These are phyloP conservation scores for Plasmodium gonderi DNA, from an alignment of 169 alveolate species.

Conservation along the genomic window DNA sequence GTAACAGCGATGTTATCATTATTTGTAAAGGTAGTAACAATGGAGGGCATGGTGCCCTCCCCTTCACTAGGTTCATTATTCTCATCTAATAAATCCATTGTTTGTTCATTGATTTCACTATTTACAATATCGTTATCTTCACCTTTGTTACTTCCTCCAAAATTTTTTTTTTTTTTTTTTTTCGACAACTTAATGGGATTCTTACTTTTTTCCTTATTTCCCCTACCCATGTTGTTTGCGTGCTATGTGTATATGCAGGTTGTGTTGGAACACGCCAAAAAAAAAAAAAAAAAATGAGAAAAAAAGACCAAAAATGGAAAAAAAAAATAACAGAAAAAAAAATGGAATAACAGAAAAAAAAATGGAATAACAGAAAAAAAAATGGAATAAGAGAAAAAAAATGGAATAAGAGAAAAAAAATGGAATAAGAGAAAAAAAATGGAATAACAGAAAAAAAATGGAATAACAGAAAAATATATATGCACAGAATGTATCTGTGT, in stretches of 20 bases:
- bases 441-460: too few species aligned
- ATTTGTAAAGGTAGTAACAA: neutral
- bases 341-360: too few species aligned
- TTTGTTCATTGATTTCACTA: constrained; percentile 27
- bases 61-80: neutral
- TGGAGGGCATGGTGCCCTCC: neutral
- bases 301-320: too few species aligned
- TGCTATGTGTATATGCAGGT: neutral
- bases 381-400: too few species aligned
- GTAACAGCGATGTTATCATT: too few species aligned
- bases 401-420: too few species aligned
- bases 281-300: too few species aligned
- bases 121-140: constrained; percentile 20
- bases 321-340: too few species aligned
- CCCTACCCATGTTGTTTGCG: constrained; percentile 5
- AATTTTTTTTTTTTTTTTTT: constrained; percentile 41
- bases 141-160: constrained; percentile 13
- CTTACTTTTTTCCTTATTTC: constrained; percentile 29
- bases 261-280: too few species aligned
- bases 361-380: too few species aligned
- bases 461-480: too few species aligned
- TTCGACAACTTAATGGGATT: constrained; percentile 11
- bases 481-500: neutral
- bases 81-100: neutral
- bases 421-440: too few species aligned